Base-by-base conservation (phyloP, 805 yeast genomes). In the Isabelozyma heimii region DNA sequence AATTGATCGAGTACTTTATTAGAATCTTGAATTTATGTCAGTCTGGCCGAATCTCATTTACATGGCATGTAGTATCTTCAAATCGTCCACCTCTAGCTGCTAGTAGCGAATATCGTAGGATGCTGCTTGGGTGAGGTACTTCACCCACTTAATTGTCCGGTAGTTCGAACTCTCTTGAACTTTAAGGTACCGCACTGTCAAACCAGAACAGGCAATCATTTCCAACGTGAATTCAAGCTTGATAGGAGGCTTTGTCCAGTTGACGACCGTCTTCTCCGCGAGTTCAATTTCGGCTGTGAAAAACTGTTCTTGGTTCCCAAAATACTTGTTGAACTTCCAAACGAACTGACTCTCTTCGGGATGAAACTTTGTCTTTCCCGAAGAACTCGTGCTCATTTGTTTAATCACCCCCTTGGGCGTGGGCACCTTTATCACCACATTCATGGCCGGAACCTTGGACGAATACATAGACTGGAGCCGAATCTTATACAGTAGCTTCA, bases 91-190 rank as follows among this genome's bases (percentile, higher is more conserved):
- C 6, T 5, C 24, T 20, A 20, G 24, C 24, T 20, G 13, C 66
- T 63, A 86, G 53, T 83, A 83, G 47, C 97, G 74, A 8, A 89
- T 76, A 52, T 91, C 97, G 57, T 89, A 91, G 6, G 87, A 80
- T 0, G 96, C 97, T 0, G 92, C 83, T 51, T 77, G 80, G 0
- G 92, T 77, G 13, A 80, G 63, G 63, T 92, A 92, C 57, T 88
- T 82, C 33, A 91, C 95, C 96, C 96, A 90, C 63, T 91, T 92
- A 17, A 88, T 82, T 0, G 96, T 83, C 26, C 78, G 72, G 67
- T 89, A 89, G 47, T 80, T 80, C 8, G 58, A 68, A 58, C 64
- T 77, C 69, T 70, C 91, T 77, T 51, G 71, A 5, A 92, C 85
- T 60, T 81, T 83, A 56, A 91, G 73, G 62, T 80, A 87, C 52